Evolutionary conservation across 2,329 filamentous ascomycete species (phyloP).

Genomic region (Fusarium domesticum): DNA sequence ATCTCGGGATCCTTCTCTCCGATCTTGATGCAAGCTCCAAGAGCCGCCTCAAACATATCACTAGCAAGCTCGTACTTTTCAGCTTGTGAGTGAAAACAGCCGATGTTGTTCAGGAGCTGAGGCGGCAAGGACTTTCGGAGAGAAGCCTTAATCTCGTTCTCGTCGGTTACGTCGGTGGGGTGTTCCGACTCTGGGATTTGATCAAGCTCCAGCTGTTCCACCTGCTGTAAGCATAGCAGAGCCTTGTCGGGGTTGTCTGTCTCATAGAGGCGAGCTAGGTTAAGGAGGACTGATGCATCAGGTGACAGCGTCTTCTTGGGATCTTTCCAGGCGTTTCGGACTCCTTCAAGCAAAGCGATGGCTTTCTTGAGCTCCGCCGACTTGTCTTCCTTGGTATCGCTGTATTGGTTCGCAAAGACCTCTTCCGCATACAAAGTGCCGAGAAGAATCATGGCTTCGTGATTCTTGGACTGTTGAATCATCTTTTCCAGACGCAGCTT

Average conservation of each 20-base stretch:
- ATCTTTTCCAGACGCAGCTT: slow-evolving; percentile 95
- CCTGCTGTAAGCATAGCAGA: slow-evolving; percentile 84
- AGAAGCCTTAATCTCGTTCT: slow-evolving; percentile 55
- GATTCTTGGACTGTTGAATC: slow-evolving; percentile 74
- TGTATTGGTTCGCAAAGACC: slow-evolving; percentile 74
- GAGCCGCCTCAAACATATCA: slow-evolving; percentile 86
- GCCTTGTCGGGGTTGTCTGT: slow-evolving; percentile 82
- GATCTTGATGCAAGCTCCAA: slow-evolving; percentile 82
- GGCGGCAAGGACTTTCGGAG: slow-evolving; percentile 80
- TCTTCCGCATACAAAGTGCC: slow-evolving; percentile 94
- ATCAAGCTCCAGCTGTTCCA: slow-evolving; percentile 84
- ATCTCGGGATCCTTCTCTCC: slow-evolving; percentile 70
- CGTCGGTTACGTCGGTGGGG: slow-evolving; percentile 54
- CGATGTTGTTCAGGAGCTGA: slow-evolving; percentile 94
- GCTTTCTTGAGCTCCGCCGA: slow-evolving; percentile 82
- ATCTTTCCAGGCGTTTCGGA: slow-evolving; percentile 88
- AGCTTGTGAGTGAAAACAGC: slow-evolving; percentile 87
- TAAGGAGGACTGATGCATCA: slow-evolving; percentile 85
- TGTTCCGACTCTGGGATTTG: slow-evolving; percentile 70
- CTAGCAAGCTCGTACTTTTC: slow-evolving; percentile 78
- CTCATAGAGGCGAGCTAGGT: slow-evolving; percentile 89
- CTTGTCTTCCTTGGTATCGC: slow-evolving; percentile 80
- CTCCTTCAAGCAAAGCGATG: slow-evolving; percentile 76
- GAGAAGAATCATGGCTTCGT: slow-evolving; percentile 89
- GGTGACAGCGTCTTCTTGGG: slow-evolving; percentile 77